A percentile compares a stretch with the other conserved stretches of the same genome.
phyloP scores from a whole-genome alignment of 164 flowering plant species.

The Malania oleifera region DNA sequence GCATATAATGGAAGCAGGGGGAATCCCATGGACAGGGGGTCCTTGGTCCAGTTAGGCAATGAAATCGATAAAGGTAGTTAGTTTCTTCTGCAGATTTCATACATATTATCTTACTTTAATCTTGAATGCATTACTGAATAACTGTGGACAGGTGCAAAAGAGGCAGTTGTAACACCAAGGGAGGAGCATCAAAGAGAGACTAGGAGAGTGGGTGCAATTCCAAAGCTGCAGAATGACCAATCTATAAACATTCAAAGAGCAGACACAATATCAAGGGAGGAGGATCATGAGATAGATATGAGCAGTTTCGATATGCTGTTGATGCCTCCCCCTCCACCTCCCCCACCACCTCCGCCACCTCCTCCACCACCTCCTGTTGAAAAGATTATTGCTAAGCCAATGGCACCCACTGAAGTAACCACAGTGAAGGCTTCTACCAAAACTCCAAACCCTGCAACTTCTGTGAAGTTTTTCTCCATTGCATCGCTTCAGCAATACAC shows the following conservation, averaged over 20 bases:
- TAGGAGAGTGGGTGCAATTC: slow-evolving; percentile 19
- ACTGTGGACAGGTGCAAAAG: slow-evolving; percentile 33
- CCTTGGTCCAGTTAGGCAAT: slow-evolving; percentile 24
- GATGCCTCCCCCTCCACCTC: slow-evolving; percentile 35
- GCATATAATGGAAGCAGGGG: slow-evolving; percentile 34
- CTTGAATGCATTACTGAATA: background rate
- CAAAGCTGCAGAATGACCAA: slow-evolving; percentile 25
- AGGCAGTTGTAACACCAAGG: slow-evolving; percentile 22
- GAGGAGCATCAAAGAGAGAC: slow-evolving; percentile 27
- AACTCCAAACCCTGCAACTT: slow-evolving; percentile 18
- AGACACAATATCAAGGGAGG: slow-evolving; percentile 18
- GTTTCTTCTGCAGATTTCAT: background rate
- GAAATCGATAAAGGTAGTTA: slow-evolving; percentile 38
- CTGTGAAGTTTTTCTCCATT: slow-evolving; percentile 51
- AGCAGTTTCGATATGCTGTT: slow-evolving; percentile 25
- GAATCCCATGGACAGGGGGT: slow-evolving; percentile 24
- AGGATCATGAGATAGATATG: slow-evolving; percentile 34
- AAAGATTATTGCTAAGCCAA: slow-evolving; percentile 12
- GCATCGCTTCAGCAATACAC: slow-evolving; percentile 83
- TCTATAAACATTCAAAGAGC: slow-evolving; percentile 22
- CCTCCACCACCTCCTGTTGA: slow-evolving; percentile 35
- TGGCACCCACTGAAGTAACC: slow-evolving; percentile 16
- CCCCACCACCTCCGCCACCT: slow-evolving; percentile 34
- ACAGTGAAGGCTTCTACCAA: slow-evolving; percentile 15
- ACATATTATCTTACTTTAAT: background rate